phyloP scores from a whole-genome alignment of 2,329 filamentous ascomycete species.

The Aphanocladium album region DNA sequence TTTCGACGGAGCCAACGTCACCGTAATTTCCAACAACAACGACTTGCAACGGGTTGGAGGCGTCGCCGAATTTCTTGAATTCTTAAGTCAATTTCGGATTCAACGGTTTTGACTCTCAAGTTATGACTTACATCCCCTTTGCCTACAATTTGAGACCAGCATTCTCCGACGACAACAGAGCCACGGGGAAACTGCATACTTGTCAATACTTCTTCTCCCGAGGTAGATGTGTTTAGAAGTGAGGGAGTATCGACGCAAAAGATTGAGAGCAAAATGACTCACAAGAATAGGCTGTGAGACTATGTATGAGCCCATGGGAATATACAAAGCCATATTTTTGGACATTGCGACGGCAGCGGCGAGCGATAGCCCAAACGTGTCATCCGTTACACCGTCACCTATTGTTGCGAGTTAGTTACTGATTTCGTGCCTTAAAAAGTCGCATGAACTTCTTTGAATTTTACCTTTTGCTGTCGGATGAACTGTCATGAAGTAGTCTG shows the following conservation, averaged over 20 bases:
- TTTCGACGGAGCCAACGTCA: constrained; percentile 51
- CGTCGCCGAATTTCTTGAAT: constrained; percentile 35
- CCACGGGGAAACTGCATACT: constrained; percentile 34
- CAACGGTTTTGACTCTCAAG: not conserved
- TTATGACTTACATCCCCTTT: constrained; percentile 26
- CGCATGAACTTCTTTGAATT: not conserved
- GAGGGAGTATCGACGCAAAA: constrained; percentile 10
- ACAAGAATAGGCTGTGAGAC: not conserved
- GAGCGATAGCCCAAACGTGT: constrained; percentile 21
- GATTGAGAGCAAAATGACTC: constrained; percentile 36
- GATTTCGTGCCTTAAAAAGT: not conserved
- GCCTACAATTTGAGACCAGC: constrained; percentile 40
- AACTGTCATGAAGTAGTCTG: constrained; percentile 16
- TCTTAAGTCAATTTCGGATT: not conserved
- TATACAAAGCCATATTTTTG: not conserved
- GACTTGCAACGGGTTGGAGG: constrained; percentile 43
- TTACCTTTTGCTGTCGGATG: constrained; percentile 36
- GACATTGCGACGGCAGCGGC: not conserved
- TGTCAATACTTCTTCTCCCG: constrained; percentile 31
- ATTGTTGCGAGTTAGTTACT: not conserved
- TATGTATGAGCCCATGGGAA: not conserved
- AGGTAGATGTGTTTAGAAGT: not conserved
- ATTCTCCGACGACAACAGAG: constrained; percentile 41
- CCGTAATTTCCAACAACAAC: constrained; percentile 49
- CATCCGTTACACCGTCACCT: constrained; percentile 36